phyloP scores from a whole-genome alignment of 2,329 filamentous ascomycete species.

The Verticillium tricorpus region DNA sequence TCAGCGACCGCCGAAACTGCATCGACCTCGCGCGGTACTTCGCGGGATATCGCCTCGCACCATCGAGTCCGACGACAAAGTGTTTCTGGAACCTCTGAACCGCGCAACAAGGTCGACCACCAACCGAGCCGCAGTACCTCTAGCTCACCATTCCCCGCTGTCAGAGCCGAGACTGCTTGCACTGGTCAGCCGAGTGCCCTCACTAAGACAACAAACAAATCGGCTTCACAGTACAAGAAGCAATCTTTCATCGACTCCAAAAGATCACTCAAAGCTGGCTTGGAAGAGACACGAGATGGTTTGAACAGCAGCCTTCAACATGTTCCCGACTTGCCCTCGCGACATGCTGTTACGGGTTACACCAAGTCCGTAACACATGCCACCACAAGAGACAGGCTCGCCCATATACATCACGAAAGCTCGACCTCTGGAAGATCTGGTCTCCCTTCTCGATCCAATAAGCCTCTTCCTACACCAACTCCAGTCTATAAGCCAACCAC shows the following conservation, averaged over 20 bases:
- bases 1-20: not conserved
- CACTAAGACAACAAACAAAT: not conserved
- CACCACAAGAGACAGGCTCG: not conserved
- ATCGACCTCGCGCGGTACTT: not conserved
- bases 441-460: not conserved
- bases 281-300: not conserved
- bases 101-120: no score
- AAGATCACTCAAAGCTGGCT: not conserved
- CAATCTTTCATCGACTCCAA: not conserved
- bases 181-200: not conserved
- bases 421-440: not conserved
- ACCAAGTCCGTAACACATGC: no score
- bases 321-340: not conserved
- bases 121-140: not conserved
- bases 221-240: not conserved
- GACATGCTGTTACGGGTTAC: no score
- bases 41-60: not conserved
- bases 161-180: not conserved
- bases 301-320: not conserved
- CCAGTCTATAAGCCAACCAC: not conserved
- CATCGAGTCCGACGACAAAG: not conserved
- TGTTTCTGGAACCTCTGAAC: no score
- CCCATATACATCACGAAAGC: not conserved
- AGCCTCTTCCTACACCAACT: not conserved
- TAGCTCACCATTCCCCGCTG: not conserved